Evolutionary conservation across 805 yeast species (phyloP).

Genomic region (Saccharomyces mikatae): DNA sequence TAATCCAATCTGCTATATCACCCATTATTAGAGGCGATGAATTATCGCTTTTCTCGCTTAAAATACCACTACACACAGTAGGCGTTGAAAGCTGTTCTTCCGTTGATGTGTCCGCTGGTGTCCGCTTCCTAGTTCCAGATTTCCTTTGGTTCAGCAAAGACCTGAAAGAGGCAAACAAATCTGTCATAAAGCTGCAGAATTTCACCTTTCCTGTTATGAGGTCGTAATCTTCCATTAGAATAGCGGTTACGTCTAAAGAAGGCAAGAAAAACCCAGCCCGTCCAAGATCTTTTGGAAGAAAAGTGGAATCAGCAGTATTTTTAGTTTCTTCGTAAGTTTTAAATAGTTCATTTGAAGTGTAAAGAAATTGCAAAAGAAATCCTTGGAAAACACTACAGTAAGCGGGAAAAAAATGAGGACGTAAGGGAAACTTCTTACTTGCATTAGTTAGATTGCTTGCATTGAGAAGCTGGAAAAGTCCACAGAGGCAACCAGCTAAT

Average conservation of each 20-base stretch:
- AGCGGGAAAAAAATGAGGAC: constrained; percentile 9
- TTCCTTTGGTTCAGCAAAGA: constrained; percentile 2
- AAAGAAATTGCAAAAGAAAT: constrained; percentile 8
- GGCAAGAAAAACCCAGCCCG: neutral
- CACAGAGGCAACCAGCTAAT: constrained; percentile 3
- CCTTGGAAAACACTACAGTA: constrained; percentile 11
- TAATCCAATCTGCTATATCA: constrained; percentile 10
- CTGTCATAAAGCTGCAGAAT: constrained; percentile 8
- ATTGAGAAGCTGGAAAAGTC: constrained; percentile 3
- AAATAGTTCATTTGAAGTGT: constrained; percentile 4
- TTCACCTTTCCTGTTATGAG: constrained; percentile 3
- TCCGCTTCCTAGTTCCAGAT: neutral
- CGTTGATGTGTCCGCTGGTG: neutral
- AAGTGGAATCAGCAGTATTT: neutral
- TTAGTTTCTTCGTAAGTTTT: neutral
- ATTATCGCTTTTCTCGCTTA: neutral
- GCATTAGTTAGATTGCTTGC: constrained; percentile 3
- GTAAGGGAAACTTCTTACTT: constrained; percentile 1
- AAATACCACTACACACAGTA: neutral
- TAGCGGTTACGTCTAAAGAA: constrained; percentile 1
- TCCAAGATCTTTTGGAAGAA: neutral
- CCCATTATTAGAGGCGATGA: constrained; percentile 1
- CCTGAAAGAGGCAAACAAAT: constrained; percentile 8
- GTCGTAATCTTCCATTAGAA: constrained; percentile 5
- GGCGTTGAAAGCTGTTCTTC: neutral